A percentile compares a stretch with the other conserved stretches of the same genome.
Evolutionary conservation across 2,329 filamentous ascomycete genomes (phyloP).

Genomic region (Pseudocercospora cruenta): DNA sequence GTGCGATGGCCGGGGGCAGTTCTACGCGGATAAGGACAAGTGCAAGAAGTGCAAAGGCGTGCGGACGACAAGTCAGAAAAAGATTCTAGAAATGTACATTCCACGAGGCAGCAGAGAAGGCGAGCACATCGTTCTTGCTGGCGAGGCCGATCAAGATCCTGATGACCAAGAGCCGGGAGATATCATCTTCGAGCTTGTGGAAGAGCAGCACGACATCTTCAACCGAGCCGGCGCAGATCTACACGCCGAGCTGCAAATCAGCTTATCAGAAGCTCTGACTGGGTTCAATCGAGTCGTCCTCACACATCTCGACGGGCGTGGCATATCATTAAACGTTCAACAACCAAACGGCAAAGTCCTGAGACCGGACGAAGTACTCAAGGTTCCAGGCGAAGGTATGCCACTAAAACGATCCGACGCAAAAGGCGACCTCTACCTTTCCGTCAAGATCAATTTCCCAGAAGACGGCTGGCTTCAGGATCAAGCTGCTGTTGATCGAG

Average conservation of each 20-base stretch:
- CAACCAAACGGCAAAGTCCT: conserved; percentile 74
- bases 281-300: conserved; percentile 90
- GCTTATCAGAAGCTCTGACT: conserved; percentile 78
- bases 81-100: conserved; percentile 95
- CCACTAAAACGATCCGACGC: conserved; percentile 81
- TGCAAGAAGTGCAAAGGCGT: conserved; percentile 99
- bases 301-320: conserved; percentile 90
- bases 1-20: conserved; percentile 81
- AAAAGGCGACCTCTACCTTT: conserved; percentile 84
- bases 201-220: conserved; percentile 81
- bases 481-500: conserved; percentile 68
- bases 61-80: conserved; percentile 82
- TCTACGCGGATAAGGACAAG: conserved; percentile 94
- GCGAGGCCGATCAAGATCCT: conserved; percentile 90
- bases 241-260: conserved; percentile 77
- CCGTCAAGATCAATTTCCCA: conserved; percentile 86
- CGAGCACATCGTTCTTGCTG: conserved; percentile 85
- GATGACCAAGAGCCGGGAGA: conserved; percentile 89
- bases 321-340: conserved; percentile 78
- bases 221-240: conserved; percentile 82
- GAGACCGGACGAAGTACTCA: conserved; percentile 81
- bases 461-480: conserved; percentile 77
- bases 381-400: conserved; percentile 90
- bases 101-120: conserved; percentile 78
- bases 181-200: conserved; percentile 84